Evolutionary conservation across 805 yeast species (phyloP), one percentile per base, ranked within the genome.

Genomic region (Wickerhamomyces canadensis): DNA sequence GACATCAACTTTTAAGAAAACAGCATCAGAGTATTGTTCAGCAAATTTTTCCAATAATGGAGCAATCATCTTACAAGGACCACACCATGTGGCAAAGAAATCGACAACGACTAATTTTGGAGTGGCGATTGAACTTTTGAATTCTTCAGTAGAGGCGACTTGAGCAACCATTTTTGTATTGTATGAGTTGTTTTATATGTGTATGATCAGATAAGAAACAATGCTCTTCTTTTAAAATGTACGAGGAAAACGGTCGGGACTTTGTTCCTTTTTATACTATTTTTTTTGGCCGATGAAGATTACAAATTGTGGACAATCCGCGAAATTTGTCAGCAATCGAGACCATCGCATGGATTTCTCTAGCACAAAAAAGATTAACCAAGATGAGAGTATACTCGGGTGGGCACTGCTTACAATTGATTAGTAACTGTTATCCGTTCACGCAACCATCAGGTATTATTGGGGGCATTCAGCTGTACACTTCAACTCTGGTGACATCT

Each of bases 11-110:
- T 91, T 88, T 76, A 75, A 72, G 75, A 93, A 91, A 52, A 72
- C 75, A 52, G 82, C 86, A 37, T 68, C 64, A 21, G 79, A 47
- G 76, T 80, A 80, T 55, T 70, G 67, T 33, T 59, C 60, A 30
- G 88, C 69, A 57, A 89, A 81, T 63, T 83, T 82, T 59, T 89
- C 95, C 52, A 91, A 68, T 68, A 86, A 69, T 53, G 98, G 98
- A 38, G 96, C 89, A 66, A 93, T 83, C 79, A 85, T 85, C 76
- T 91, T 93, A 74, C 98, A 91, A 45, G 98, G 98, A 52, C 97
- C 97, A 67, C 98, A 91, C 97, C 98, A 93, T 44, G 89, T 79
- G 54, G 98, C 98, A 60, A 77, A 89, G 72, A 91, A 93, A 71
- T 93, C 98, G 51, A 93, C 86, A 52, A 93, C 89, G 51, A 87